These are phyloP conservation scores for Murraya paniculata DNA, from an alignment of 345 rosid species.

Conservation along the genomic window DNA sequence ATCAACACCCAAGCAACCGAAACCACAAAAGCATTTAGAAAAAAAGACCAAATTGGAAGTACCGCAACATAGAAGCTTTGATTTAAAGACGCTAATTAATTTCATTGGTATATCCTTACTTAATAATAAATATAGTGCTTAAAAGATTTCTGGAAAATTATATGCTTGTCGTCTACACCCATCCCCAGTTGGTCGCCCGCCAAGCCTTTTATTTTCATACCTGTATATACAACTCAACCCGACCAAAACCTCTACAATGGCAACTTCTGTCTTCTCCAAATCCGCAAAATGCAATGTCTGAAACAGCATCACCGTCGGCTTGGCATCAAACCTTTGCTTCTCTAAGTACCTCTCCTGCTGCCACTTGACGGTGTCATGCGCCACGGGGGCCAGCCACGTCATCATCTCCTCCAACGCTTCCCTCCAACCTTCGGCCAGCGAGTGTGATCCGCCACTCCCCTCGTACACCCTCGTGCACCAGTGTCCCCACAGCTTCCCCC, in stretches of 20 bases:
- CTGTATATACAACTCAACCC: constrained; percentile 47
- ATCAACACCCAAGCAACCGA: no score
- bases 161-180: background rate
- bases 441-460: background rate
- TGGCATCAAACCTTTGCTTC: constrained; percentile 39
- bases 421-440: constrained; percentile 40
- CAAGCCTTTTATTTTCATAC: constrained; percentile 22
- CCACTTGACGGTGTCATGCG: constrained; percentile 54
- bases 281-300: constrained; percentile 55
- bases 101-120: background rate
- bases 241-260: constrained; percentile 50
- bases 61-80: background rate
- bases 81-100: background rate
- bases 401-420: constrained; percentile 38
- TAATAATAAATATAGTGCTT: no score
- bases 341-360: constrained; percentile 46
- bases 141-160: no score
- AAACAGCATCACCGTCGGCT: constrained; percentile 37
- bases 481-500: constrained; percentile 31
- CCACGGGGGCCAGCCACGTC: constrained; percentile 49
- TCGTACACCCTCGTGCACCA: constrained; percentile 14
- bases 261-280: constrained; percentile 57
- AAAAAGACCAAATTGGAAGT: no score
- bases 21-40: no score
- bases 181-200: background rate